These are phyloP conservation scores for Cercospora berteroae DNA, from an alignment of 2,329 filamentous ascomycete species.

Conservation along the genomic window DNA sequence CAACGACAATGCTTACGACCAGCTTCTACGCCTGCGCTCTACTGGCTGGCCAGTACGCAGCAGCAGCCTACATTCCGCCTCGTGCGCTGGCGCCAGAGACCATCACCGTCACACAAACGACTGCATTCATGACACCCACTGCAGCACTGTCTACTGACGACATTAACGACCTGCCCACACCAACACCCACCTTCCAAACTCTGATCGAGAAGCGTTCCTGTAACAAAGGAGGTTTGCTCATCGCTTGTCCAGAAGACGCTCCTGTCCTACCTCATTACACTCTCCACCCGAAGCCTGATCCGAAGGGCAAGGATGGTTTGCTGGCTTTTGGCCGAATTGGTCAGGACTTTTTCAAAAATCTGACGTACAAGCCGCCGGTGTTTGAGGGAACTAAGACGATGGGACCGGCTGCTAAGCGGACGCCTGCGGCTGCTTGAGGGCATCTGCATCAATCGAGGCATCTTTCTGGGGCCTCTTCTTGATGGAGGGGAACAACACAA, in stretches of 20 bases:
- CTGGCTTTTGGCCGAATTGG: not conserved
- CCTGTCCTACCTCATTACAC: not conserved
- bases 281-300: not conserved
- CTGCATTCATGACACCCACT: not conserved
- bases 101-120: not conserved
- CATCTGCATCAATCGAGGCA: not conserved
- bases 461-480: not conserved
- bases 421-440: not conserved
- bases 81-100: not conserved
- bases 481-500: not conserved
- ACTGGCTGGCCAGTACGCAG: constrained; percentile 8
- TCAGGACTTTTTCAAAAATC: not conserved
- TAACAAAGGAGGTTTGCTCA: not conserved
- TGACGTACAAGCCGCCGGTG: not conserved
- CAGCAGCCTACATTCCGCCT: constrained; percentile 1
- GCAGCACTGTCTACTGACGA: not conserved
- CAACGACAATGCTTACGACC: constrained; percentile 1
- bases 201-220: not conserved
- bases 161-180: not conserved
- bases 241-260: not conserved
- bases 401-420: not conserved
- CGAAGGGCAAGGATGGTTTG: not conserved
- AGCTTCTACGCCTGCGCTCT: not conserved
- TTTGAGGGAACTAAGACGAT: not conserved
- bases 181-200: not conserved